These are phyloP conservation scores for Phoenix dactylifera DNA, from an alignment of 176 grass and related monocot genomes.

Conservation along the genomic window DNA sequence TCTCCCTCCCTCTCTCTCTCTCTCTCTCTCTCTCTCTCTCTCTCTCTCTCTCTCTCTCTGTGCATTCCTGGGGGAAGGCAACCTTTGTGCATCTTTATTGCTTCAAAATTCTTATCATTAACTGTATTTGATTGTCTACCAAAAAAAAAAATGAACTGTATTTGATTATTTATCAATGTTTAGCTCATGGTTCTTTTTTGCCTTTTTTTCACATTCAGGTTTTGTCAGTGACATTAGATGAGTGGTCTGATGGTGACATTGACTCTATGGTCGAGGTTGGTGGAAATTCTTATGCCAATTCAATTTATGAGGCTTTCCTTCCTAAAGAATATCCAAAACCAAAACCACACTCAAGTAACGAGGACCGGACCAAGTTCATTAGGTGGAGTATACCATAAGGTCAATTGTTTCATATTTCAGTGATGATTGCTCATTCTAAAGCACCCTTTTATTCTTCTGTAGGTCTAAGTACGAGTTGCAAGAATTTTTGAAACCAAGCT, in stretches of 20 bases:
- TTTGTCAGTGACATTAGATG: constrained; percentile 85
- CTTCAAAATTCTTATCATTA: no score
- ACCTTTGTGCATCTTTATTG: no score
- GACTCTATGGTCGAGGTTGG: constrained; percentile 94
- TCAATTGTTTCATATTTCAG: background rate
- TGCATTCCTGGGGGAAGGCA: no score
- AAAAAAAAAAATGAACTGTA: no score
- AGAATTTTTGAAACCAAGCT: constrained; percentile 96
- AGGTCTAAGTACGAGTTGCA: constrained; percentile 96
- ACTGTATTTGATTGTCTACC: no score
- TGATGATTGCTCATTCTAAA: background rate
- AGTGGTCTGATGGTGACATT: constrained; percentile 84
- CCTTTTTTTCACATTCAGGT: constrained; percentile 40
- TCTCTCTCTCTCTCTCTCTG: no score
- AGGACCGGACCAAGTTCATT: constrained; percentile 86
- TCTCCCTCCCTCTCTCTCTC: no score
- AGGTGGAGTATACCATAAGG: constrained; percentile 29
- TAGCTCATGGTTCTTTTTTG: constrained; percentile 9
- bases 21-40: no score
- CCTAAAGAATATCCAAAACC: constrained; percentile 80
- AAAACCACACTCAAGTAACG: constrained; percentile 53
- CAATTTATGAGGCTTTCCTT: constrained; percentile 99
- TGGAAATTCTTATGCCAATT: constrained; percentile 99
- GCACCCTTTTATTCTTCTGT: background rate
- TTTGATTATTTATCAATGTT: background rate